These are phyloP conservation scores for Astrephomene gubernaculifera DNA, from an alignment of 139 green algal species.

Conservation along the genomic window DNA sequence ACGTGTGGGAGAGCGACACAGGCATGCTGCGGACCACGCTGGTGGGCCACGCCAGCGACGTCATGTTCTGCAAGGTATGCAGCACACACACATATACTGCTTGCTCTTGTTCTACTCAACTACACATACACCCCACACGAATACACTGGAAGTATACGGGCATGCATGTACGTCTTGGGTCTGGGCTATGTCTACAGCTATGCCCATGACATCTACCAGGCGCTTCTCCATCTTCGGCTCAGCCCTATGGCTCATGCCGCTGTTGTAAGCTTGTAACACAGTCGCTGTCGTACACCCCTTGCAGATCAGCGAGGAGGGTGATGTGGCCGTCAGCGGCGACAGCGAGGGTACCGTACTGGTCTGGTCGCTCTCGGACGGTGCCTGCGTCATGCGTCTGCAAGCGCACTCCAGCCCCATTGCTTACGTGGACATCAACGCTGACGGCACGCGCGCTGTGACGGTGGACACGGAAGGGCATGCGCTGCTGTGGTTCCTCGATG, in stretches of 20 bases:
- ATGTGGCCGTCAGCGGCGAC: conserved; percentile 54
- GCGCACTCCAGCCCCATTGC: conserved; percentile 47
- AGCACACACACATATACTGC: too few relatives aligned
- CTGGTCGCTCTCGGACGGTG: conserved; percentile 8
- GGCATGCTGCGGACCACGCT: conserved; percentile 33
- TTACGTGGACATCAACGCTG: conserved; percentile 39
- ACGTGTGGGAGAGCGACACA: conserved; percentile 47
- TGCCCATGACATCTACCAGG: too few relatives aligned
- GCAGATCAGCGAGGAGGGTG: conserved; percentile 32
- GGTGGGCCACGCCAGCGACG: conserved; percentile 43
- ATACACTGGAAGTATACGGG: too few relatives aligned
- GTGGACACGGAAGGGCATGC: conserved; percentile 55
- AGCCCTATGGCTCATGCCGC: too few relatives aligned
- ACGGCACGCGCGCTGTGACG: conserved; percentile 42
- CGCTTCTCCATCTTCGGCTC: too few relatives aligned
- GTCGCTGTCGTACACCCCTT: too few relatives aligned
- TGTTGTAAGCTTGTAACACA: too few relatives aligned
- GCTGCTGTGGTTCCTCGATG: conserved; percentile 58
- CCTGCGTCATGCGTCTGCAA: conserved; percentile 47
- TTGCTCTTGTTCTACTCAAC: too few relatives aligned
- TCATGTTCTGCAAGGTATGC: conserved; percentile 46
- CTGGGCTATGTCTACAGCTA: too few relatives aligned
- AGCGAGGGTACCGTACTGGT: conserved; percentile 47
- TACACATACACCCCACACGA: too few relatives aligned
- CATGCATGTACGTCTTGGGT: too few relatives aligned